phyloP scores from a whole-genome alignment of 2,329 filamentous ascomycete species.

The Tolypocladium pustulatum region DNA sequence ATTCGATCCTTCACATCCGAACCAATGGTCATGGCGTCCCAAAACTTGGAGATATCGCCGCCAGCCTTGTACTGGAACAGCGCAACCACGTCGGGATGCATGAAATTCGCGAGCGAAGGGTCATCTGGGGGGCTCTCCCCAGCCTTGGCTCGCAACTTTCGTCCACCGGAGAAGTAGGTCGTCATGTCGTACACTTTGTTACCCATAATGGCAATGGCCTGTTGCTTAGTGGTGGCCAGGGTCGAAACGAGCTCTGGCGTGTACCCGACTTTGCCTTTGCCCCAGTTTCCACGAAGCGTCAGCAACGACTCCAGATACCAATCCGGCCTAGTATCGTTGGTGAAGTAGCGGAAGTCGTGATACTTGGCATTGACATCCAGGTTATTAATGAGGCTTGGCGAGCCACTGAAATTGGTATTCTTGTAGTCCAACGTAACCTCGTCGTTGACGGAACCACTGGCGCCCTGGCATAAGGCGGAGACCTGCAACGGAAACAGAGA shows the following conservation, averaged over 20 bases:
- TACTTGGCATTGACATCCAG: slow-evolving; percentile 68
- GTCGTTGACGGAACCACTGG: slow-evolving; percentile 51
- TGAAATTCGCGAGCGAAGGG: slow-evolving; percentile 59
- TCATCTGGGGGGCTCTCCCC: slow-evolving; percentile 38
- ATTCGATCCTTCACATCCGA: slow-evolving; percentile 51
- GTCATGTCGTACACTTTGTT: slow-evolving; percentile 82
- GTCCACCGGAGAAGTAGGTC: slow-evolving; percentile 67
- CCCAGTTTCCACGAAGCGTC: slow-evolving; percentile 65
- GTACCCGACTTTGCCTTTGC: slow-evolving; percentile 82
- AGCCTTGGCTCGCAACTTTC: slow-evolving; percentile 45
- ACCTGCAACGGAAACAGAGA: slow-evolving; percentile 89
- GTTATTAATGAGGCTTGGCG: slow-evolving; percentile 51
- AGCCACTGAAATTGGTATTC: slow-evolving; percentile 62
- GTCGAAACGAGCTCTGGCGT: slow-evolving; percentile 65
- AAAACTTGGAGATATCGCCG: slow-evolving; percentile 72
- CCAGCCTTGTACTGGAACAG: slow-evolving; percentile 72
- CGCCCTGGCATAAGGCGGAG: slow-evolving; percentile 77
- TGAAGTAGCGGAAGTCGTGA: slow-evolving; percentile 85
- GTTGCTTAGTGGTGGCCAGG: slow-evolving; percentile 45
- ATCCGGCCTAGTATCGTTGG: slow-evolving; percentile 71
- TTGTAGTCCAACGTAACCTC: slow-evolving; percentile 80
- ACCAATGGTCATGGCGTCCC: slow-evolving; percentile 58
- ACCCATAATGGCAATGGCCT: slow-evolving; percentile 69
- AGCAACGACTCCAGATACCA: slow-evolving; percentile 91
- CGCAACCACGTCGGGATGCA: slow-evolving; percentile 62